Evolutionary conservation across 2,329 filamentous ascomycete genomes (phyloP).

Genomic region (Orbilia oligospora): DNA sequence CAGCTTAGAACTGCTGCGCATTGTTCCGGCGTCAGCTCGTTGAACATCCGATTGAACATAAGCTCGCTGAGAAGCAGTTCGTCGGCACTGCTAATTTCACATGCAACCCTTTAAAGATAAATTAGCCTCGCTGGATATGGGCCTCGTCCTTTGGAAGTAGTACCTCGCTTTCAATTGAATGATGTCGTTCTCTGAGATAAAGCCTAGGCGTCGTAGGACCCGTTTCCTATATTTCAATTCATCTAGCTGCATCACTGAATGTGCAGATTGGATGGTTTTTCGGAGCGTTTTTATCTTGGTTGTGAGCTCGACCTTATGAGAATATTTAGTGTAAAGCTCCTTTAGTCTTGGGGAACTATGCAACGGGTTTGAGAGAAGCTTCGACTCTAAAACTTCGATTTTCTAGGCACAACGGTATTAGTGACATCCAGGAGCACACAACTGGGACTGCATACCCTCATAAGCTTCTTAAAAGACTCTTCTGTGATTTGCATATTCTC

Average conservation of each 20-base stretch:
- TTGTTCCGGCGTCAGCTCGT: conserved; percentile 89
- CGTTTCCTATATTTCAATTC: conserved; percentile 97
- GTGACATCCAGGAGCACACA: neutral
- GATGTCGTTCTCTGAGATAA: conserved; percentile 95
- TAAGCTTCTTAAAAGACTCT: conserved; percentile 90
- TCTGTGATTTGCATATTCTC: conserved; percentile 97
- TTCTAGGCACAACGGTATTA: conserved; percentile 73
- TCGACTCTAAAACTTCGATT: conserved; percentile 95
- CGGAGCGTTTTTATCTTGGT: conserved; percentile 89
- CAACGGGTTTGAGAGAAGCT: conserved; percentile 87
- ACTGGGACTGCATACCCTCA: conserved; percentile 71
- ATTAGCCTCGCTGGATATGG: conserved; percentile 12
- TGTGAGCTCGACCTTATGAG: conserved; percentile 80
- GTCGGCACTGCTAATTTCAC: conserved; percentile 96
- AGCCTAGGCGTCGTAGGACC: conserved; percentile 91
- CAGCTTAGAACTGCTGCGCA: conserved; percentile 88
- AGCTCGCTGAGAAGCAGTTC: conserved; percentile 93
- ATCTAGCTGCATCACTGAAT: conserved; percentile 92
- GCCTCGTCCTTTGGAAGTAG: neutral
- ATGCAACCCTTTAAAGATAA: conserved; percentile 77
- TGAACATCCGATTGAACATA: conserved; percentile 98
- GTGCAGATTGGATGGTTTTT: conserved; percentile 85
- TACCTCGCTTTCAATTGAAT: conserved; percentile 89
- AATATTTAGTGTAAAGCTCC: conserved; percentile 88
- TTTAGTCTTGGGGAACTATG: conserved; percentile 89